These are phyloP conservation scores for Piper longum DNA, from an alignment of 164 flowering plant species.

Conservation along the genomic window DNA sequence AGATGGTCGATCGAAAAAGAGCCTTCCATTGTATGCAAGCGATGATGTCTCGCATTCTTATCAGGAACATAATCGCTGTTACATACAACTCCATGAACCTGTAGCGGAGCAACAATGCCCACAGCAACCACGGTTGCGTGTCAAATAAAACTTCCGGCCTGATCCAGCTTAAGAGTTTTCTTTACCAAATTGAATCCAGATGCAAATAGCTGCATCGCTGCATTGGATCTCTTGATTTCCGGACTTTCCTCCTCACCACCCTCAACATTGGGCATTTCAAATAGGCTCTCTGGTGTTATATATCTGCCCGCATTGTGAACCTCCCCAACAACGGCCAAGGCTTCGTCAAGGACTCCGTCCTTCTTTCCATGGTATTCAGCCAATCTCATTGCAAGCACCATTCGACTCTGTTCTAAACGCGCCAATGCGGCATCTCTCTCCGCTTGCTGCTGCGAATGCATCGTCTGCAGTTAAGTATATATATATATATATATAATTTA, in stretches of 20 bases:
- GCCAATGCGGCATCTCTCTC: slow-evolving; percentile 93
- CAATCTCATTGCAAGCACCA: slow-evolving; percentile 75
- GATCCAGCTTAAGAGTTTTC: slow-evolving; percentile 42
- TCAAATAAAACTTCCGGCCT: slow-evolving; percentile 53
- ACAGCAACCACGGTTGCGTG: slow-evolving; percentile 68
- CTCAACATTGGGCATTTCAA: slow-evolving; percentile 22
- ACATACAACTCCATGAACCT: slow-evolving; percentile 13
- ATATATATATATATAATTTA: background rate
- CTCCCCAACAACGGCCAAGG: slow-evolving; percentile 69
- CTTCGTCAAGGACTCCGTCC: slow-evolving; percentile 83
- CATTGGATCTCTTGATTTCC: slow-evolving; percentile 29
- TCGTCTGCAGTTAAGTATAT: slow-evolving; percentile 35
- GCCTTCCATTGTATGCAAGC: background rate
- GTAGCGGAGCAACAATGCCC: slow-evolving; percentile 51
- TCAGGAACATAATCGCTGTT: slow-evolving; percentile 7
- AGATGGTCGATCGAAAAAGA: slow-evolving; percentile 4
- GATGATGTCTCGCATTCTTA: slow-evolving; percentile 7
- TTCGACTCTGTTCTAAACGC: slow-evolving; percentile 76
- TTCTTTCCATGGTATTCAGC: slow-evolving; percentile 81
- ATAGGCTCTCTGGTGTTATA: slow-evolving; percentile 43
- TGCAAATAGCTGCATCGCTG: slow-evolving; percentile 30
- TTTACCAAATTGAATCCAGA: slow-evolving; percentile 44
- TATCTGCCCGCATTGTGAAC: slow-evolving; percentile 36
- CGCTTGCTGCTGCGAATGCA: slow-evolving; percentile 67
- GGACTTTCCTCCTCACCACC: slow-evolving; percentile 13